Evolutionary conservation across 306 rosid species (phyloP).

Genomic region (Dalbergia cultrata): DNA sequence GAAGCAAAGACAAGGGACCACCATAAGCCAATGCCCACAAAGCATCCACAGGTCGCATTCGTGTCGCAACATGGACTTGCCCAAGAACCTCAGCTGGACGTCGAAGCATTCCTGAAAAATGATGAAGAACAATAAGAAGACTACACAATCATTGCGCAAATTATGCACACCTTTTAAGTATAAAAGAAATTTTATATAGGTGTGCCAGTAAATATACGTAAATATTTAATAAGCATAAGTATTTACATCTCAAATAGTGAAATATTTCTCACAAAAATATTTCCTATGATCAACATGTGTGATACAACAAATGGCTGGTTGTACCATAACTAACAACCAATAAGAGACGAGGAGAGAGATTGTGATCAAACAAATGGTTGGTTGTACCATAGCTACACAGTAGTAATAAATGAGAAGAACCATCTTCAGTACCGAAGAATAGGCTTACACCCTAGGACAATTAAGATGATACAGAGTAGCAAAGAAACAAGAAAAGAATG

Average conservation of each 20-base stretch:
- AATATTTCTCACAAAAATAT: conserved; percentile 2
- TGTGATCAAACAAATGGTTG: conserved; percentile 31
- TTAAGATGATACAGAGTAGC: conserved; percentile 14
- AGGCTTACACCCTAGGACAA: background rate
- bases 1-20: conserved; percentile 96
- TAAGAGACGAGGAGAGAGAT: conserved; percentile 14
- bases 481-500: conserved; percentile 26
- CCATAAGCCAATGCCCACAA: conserved; percentile 97
- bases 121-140: conserved; percentile 44
- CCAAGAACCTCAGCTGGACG: conserved; percentile 99
- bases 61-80: conserved; percentile 92
- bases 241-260: conserved; percentile 24
- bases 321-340: conserved; percentile 31
- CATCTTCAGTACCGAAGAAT: conserved; percentile 27
- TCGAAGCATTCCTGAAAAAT: conserved; percentile 76
- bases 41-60: conserved; percentile 92
- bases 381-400: conserved; percentile 32
- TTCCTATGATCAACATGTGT: background rate
- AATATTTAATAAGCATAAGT: background rate
- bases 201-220: conserved; percentile 31
- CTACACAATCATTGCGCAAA: conserved; percentile 44
- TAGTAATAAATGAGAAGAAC: conserved; percentile 31
- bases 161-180: conserved; percentile 39
- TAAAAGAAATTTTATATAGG: conserved; percentile 31
- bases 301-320: conserved; percentile 13